phyloP scores from a whole-genome alignment of 768 basidiomycete species.

The Suillus occidentalis region DNA sequence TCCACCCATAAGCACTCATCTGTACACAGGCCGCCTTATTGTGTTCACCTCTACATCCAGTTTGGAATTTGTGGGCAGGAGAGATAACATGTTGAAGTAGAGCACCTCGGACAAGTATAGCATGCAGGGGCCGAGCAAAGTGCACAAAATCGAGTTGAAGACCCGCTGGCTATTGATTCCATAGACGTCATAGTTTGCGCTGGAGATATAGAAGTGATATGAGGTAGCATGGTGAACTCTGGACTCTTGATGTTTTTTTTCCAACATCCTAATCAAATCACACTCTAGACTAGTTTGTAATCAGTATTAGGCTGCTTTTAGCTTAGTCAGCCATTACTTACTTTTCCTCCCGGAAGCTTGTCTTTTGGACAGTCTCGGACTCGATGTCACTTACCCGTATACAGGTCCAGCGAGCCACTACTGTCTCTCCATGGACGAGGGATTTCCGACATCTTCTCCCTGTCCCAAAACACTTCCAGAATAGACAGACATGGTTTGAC shows the following conservation, averaged over 20 bases:
- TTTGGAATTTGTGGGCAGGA: slow-evolving; percentile 58
- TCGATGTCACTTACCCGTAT: slow-evolving; percentile 32
- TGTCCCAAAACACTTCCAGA: slow-evolving; percentile 55
- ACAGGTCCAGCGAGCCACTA: slow-evolving; percentile 48
- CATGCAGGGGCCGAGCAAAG: slow-evolving; percentile 53
- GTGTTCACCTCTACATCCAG: slow-evolving; percentile 68
- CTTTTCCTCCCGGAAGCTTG: not conserved
- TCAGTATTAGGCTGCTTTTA: no score
- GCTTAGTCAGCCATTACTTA: not conserved
- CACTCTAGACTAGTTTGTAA: not conserved
- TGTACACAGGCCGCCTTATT: slow-evolving; percentile 73
- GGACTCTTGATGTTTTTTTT: not conserved
- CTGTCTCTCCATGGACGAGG: slow-evolving; percentile 56
- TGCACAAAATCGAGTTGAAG: slow-evolving; percentile 38
- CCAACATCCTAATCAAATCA: not conserved
- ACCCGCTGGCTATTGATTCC: not conserved
- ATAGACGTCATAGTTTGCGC: not conserved
- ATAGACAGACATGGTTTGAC: slow-evolving; percentile 45
- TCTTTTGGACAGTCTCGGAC: not conserved
- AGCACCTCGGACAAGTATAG: slow-evolving; percentile 82
- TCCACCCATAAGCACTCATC: slow-evolving; percentile 84
- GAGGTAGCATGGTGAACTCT: not conserved
- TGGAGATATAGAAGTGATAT: not conserved
- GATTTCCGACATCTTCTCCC: slow-evolving; percentile 66
- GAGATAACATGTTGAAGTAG: slow-evolving; percentile 73